Percentiles rank a stretch among this genome's conserved stretches.
These are phyloP conservation scores for Cucurbita moschata DNA, from an alignment of 306 rosid species.

Conservation along the genomic window DNA sequence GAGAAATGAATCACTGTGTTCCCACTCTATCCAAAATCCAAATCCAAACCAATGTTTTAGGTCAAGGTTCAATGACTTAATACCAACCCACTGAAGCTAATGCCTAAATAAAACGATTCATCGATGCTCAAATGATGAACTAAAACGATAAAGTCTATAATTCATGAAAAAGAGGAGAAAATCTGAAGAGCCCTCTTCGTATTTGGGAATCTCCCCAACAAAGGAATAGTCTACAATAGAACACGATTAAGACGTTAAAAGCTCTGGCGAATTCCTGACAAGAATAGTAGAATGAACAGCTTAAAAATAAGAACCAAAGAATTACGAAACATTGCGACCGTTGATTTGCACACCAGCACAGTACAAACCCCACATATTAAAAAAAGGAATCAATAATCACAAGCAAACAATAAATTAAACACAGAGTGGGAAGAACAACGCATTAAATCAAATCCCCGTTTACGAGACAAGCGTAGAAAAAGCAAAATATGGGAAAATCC, in stretches of 20 bases:
- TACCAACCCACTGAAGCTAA: background rate
- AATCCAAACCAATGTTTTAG: background rate
- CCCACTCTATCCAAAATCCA: background rate
- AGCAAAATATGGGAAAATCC: background rate
- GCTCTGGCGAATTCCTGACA: too few species aligned
- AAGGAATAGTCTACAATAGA: background rate
- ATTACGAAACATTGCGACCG: background rate
- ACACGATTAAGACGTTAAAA: too few species aligned
- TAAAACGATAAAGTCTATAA: background rate
- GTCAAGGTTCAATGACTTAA: background rate
- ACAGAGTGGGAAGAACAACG: background rate
- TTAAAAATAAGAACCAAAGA: background rate
- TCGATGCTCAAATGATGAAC: background rate
- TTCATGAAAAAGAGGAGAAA: background rate
- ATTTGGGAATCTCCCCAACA: background rate
- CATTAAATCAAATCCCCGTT: background rate
- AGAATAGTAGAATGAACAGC: background rate
- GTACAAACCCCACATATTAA: background rate
- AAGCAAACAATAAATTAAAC: background rate
- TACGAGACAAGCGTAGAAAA: background rate
- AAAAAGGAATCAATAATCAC: background rate
- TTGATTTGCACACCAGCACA: background rate
- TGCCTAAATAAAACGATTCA: background rate
- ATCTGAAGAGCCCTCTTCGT: background rate
- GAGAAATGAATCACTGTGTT: background rate